Evolutionary conservation across 148 eudicot genomes (phyloP).

Genomic region (Fallopia convolvulus): DNA sequence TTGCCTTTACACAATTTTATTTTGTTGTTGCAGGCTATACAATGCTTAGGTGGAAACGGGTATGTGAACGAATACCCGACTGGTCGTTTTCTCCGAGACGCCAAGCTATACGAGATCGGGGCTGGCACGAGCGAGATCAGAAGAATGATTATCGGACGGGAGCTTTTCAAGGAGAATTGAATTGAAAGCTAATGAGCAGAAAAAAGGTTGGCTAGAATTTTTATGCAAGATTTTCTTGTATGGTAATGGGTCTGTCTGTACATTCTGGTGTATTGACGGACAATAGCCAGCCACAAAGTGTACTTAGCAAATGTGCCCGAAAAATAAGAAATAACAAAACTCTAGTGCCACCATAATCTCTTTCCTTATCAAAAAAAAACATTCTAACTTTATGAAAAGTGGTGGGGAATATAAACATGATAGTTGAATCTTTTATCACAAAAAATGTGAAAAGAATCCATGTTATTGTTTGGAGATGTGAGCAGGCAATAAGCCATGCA

Average conservation of each 20-base stretch:
- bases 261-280: not conserved
- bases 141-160: slow-evolving; percentile 84
- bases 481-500: no score
- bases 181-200: not conserved
- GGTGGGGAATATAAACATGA: no score
- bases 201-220: not conserved
- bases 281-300: not conserved
- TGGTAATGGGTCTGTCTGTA: not conserved
- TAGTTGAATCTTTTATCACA: no score
- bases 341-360: no score
- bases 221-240: not conserved
- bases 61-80: slow-evolving; percentile 93
- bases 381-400: no score
- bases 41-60: slow-evolving; percentile 94
- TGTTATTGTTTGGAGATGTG: no score
- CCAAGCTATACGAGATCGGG: slow-evolving; percentile 91
- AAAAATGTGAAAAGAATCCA: no score
- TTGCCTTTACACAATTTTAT: not conserved
- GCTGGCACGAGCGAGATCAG: slow-evolving; percentile 98
- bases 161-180: slow-evolving; percentile 71
- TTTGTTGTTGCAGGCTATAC: slow-evolving; percentile 63
- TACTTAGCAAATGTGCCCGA: not conserved
- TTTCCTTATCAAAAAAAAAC: no score
- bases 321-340: not conserved
- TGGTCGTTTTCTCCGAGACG: slow-evolving; percentile 93